Evolutionary conservation across 257 asterid genomes (phyloP), one percentile per base, ranked within the genome.

Genomic region (Penstemon davidsonii): DNA sequence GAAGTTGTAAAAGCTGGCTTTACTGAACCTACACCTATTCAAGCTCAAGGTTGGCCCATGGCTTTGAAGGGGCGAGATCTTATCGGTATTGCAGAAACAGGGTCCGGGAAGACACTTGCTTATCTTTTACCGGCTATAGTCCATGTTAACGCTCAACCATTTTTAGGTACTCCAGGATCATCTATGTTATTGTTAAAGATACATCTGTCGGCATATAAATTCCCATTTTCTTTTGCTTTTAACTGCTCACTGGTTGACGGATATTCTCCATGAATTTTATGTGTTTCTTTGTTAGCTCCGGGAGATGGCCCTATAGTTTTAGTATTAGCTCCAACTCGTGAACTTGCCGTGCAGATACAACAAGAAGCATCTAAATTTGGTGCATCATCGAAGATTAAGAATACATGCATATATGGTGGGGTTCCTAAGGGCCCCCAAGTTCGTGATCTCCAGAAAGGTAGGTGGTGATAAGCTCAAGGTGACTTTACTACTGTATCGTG

Each of bases 391-490:
- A 89, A 88, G 96, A 90, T 93, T 83, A 93, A 93, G 86, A 93
- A 79, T 76, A 93, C 99, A 38, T 93, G 99, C 97, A 88, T 93
- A 73, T 93, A 93, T 78, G 99, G 99, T 68, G 99, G 99, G 95
- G 99, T 93, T 66, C 99, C 99, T 50, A 93, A 93, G 92, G 99
- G 99, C 55, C 99, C 99, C 61, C 99, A 93, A 76, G 96, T 93
- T 79, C 97, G 99, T 88, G 99, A 93, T 90, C 99, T 93, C 77
- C 99, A 93, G 99, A 93, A 93, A 93, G 99, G 99, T 93, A 93
- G 99, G 99, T 93, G 99, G 96, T 55, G 91, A 84, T 88, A 84
- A 80, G 99, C 97, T 90, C 95, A 90, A 87, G 83, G 93, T 86
- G 96, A 90, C 91, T 90, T 90, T 93, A 85, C 95, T 90, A 86